Base-by-base conservation (phyloP, 164 flowering plant species). In the Annona cherimola region DNA sequence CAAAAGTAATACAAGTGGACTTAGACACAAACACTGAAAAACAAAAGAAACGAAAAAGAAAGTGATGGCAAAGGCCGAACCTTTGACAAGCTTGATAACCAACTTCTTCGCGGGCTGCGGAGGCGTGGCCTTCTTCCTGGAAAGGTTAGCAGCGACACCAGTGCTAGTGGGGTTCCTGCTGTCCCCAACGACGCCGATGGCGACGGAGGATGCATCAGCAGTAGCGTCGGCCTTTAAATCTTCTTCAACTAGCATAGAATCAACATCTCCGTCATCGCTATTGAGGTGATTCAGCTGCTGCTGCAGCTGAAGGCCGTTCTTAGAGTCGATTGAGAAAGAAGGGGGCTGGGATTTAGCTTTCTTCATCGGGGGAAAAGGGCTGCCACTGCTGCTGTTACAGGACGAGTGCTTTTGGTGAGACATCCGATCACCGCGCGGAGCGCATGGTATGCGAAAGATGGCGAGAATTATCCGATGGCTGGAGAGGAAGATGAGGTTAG, bases 51-150 rank as follows among this genome's bases (percentile, higher is more conserved):
- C 14, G 35, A 26, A 26, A 42, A 35, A 12, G 2, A 42, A 57
- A 26, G 35, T 26, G 35, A 26, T 26, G 44, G 39, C 4, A 67
- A 42, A 9, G 64, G 18, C 26, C 5, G 39, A 63, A 90, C 98
- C 98, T 92, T 90, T 94, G 20, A 74, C 12, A 61, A 86, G 87
- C 87, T 89, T 90, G 79, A 94, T 94, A 50, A 94, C 94, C 63
- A 94, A 89, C 79, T 90, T 90, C 84, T 94, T 94, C 16, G 90
- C 68, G 2, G 98, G 98, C 79, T 89, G 96, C 66, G 98, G 98
- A 4, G 87, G 93, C 2, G 84, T 83, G 20, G 98, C 98, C 82
- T 92, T 94, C 79, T 94, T 94, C 45, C 98, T 80, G 5, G 94
- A 82, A 77, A 91, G 81, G 83, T 94, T 94, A 18, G 94, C 85